Percentiles rank a stretch among this genome's conserved stretches.
Evolutionary conservation across 306 rosid species (phyloP).

Genomic region (Psophocarpus tetragonolobus): DNA sequence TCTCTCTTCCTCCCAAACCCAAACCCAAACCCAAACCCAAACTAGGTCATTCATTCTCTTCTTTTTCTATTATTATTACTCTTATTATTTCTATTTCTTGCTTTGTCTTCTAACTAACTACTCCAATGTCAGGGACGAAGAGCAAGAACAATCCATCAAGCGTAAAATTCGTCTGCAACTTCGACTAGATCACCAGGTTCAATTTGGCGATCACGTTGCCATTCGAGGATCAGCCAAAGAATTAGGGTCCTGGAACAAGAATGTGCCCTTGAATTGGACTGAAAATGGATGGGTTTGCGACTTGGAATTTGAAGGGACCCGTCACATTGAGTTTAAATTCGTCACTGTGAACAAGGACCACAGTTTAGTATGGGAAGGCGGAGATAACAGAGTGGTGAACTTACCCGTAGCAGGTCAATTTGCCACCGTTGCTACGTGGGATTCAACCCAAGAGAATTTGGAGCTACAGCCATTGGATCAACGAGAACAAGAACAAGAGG

Average conservation of each 20-base stretch:
- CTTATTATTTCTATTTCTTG: neutral
- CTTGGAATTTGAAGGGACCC: constrained; percentile 49
- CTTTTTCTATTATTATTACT: neutral
- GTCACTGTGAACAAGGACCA: constrained; percentile 43
- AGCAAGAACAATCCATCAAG: neutral
- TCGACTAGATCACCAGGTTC: constrained; percentile 76
- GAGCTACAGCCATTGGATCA: constrained; percentile 48
- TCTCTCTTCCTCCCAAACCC: constrained; percentile 30
- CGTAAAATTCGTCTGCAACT: constrained; percentile 56
- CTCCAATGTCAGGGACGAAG: neutral
- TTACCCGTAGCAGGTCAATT: constrained; percentile 61
- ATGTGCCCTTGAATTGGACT: constrained; percentile 68
- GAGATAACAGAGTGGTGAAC: constrained; percentile 63
- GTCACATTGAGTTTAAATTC: constrained; percentile 66
- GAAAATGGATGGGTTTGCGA: constrained; percentile 78
- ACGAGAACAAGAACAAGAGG: neutral
- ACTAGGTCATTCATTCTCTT: constrained; percentile 21
- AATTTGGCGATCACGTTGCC: constrained; percentile 75
- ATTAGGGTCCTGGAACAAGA: constrained; percentile 79
- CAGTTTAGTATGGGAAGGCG: constrained; percentile 71
- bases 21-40: neutral
- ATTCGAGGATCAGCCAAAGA: constrained; percentile 74
- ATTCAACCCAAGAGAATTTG: constrained; percentile 48
- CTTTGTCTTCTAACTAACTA: neutral
- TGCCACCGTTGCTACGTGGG: constrained; percentile 67